Percentiles rank a stretch among this genome's conserved stretches.
phyloP scores from a whole-genome alignment of 2,329 filamentous ascomycete species.

The Fusarium denticulatum region DNA sequence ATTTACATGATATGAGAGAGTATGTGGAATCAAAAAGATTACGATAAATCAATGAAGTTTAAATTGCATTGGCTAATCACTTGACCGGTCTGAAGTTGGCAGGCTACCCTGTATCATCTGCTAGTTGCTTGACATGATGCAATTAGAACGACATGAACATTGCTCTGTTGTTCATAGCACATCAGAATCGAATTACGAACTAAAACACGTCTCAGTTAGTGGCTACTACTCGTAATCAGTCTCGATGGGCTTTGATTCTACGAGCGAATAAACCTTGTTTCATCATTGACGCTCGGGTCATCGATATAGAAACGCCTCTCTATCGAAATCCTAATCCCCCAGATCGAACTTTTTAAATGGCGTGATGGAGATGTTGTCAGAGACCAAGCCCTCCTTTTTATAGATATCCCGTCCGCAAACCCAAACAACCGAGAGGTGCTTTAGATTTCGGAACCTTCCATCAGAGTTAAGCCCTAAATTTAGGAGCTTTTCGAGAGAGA shows the following conservation, averaged over 20 bases:
- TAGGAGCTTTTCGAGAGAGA: background rate
- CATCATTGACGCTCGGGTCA: background rate
- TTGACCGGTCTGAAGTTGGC: background rate
- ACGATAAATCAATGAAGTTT: background rate
- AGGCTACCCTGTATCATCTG: slow-evolving; percentile 1
- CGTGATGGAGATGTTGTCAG: background rate
- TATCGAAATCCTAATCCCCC: background rate
- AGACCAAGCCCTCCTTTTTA: background rate
- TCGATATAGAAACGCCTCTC: background rate
- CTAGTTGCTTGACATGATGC: background rate
- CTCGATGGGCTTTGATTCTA: background rate
- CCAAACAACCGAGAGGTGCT: background rate
- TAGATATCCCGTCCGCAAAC: background rate
- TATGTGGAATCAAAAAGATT: background rate
- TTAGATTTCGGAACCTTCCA: background rate
- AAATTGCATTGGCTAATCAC: background rate
- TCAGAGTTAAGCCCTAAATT: background rate
- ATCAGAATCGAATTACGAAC: background rate
- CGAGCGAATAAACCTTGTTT: background rate
- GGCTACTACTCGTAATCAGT: background rate
- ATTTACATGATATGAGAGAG: background rate
- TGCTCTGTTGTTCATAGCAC: background rate
- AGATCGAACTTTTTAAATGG: background rate
- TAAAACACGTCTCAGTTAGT: background rate
- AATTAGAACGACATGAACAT: background rate